Percentiles rank a stretch among this genome's conserved stretches.
phyloP scores from a whole-genome alignment of 169 alveolate genomes.

The Cystoisospora suis region DNA sequence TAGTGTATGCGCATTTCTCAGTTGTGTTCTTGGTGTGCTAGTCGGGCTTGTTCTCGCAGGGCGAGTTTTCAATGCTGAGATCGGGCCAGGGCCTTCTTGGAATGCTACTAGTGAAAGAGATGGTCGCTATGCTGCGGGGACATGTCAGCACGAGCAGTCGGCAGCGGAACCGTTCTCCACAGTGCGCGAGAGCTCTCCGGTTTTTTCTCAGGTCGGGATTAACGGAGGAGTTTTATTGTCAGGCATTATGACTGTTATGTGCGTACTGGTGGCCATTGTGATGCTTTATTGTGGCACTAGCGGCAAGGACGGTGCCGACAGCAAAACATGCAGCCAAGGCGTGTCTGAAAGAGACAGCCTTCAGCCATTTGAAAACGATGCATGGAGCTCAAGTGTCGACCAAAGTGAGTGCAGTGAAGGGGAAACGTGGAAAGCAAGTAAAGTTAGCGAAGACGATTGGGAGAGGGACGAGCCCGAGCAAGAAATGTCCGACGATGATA shows the following conservation, averaged over 20 bases:
- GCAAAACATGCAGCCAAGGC: neutral
- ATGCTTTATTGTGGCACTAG: neutral
- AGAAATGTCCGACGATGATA: neutral
- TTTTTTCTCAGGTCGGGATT: neutral
- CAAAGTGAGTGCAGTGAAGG: neutral
- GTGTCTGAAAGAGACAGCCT: neutral
- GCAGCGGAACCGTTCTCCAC: constrained; percentile 5
- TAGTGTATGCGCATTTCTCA: neutral
- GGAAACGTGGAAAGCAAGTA: neutral
- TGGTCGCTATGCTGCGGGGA: neutral
- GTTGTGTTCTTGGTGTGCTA: neutral
- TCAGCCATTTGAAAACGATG: neutral
- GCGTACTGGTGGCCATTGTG: neutral
- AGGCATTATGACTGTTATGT: neutral
- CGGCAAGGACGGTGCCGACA: neutral
- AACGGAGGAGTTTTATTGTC: neutral
- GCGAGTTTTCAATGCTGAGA: neutral
- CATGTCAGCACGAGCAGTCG: neutral
- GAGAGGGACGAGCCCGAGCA: neutral
- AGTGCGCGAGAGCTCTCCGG: neutral
- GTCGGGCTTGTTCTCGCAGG: neutral
- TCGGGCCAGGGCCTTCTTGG: neutral
- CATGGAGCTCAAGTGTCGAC: neutral
- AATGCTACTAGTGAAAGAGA: neutral
- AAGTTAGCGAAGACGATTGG: neutral